Percentiles rank a stretch among this genome's conserved stretches.
Evolutionary conservation across 805 yeast species (phyloP).

Genomic region (Wickerhamiella galacta): DNA sequence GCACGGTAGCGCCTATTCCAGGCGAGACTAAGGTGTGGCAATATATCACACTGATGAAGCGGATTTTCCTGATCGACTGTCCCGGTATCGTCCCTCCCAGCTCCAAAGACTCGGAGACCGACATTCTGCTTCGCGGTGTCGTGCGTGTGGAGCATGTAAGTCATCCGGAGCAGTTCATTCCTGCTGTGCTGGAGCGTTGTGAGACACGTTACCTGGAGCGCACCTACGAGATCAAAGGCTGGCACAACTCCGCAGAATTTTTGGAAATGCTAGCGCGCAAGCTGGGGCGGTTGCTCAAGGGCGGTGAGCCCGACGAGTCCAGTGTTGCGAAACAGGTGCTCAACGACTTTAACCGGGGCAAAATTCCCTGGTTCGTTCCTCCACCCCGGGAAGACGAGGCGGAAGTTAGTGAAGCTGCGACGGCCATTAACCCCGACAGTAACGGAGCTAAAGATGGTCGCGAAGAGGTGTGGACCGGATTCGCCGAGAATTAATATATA

Average conservation of each 20-base stretch:
- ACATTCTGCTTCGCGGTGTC: slow-evolving; percentile 87
- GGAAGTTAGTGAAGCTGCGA: slow-evolving; percentile 25
- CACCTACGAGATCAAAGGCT: slow-evolving; percentile 87
- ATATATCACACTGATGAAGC: slow-evolving; percentile 90
- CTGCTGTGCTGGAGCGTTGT: slow-evolving; percentile 71
- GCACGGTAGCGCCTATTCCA: slow-evolving; percentile 95
- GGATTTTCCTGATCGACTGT: slow-evolving; percentile 89
- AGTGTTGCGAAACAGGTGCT: slow-evolving; percentile 82
- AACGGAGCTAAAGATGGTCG: background rate
- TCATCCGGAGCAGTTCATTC: slow-evolving; percentile 87
- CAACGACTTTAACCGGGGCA: slow-evolving; percentile 92
- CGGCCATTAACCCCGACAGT: background rate
- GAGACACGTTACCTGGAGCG: slow-evolving; percentile 81
- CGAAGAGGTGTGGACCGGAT: background rate
- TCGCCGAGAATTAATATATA: background rate
- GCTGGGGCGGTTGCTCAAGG: slow-evolving; percentile 81
- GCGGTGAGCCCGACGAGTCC: slow-evolving; percentile 94
- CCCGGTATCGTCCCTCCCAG: slow-evolving; percentile 99
- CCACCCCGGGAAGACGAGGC: slow-evolving; percentile 66
- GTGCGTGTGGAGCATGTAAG: slow-evolving; percentile 97
- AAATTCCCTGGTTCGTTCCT: slow-evolving; percentile 93
- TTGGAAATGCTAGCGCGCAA: slow-evolving; percentile 84
- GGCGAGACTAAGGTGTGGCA: slow-evolving; percentile 99
- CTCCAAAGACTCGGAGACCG: slow-evolving; percentile 73
- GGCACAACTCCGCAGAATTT: slow-evolving; percentile 63